phyloP scores from a whole-genome alignment of 768 basidiomycete species.

The Boletus insuetus region DNA sequence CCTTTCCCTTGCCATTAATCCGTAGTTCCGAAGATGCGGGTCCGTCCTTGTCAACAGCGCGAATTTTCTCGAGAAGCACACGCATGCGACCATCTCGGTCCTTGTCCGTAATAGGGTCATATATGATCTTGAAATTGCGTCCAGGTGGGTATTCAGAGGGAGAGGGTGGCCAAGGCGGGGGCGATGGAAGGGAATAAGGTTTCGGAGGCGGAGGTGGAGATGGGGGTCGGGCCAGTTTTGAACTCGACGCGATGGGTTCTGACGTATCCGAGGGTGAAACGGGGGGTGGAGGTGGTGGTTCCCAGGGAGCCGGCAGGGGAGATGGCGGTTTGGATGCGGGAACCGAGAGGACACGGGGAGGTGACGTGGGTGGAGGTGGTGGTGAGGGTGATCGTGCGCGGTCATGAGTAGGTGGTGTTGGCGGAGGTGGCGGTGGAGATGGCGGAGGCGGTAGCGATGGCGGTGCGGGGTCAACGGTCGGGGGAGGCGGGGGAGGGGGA shows the following conservation, averaged over 20 bases:
- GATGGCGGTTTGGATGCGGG: constrained; percentile 30
- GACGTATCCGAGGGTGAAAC: constrained; percentile 28
- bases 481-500: constrained; percentile 19
- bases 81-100: constrained; percentile 39
- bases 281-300: constrained; percentile 14
- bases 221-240: constrained; percentile 13
- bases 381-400: constrained; percentile 22
- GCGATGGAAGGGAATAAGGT: constrained; percentile 40
- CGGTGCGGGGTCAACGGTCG: constrained; percentile 10
- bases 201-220: constrained; percentile 26
- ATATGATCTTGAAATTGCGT: constrained; percentile 60
- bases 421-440: constrained; percentile 11
- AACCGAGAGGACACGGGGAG: constrained; percentile 21
- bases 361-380: constrained; percentile 27
- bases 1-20: constrained; percentile 62
- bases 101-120: constrained; percentile 56
- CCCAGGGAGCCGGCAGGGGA: constrained; percentile 21
- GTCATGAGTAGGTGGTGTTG: constrained; percentile 14
- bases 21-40: constrained; percentile 32
- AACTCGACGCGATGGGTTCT: constrained; percentile 29
- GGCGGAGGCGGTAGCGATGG: constrained; percentile 21
- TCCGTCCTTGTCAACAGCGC: constrained; percentile 31
- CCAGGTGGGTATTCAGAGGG: constrained; percentile 45
- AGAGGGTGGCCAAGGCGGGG: constrained; percentile 57
- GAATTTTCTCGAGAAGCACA: constrained; percentile 41